phyloP scores from a whole-genome alignment of 192 early-diverging fungal genomes.

The Hyaloraphidium curvatum region DNA sequence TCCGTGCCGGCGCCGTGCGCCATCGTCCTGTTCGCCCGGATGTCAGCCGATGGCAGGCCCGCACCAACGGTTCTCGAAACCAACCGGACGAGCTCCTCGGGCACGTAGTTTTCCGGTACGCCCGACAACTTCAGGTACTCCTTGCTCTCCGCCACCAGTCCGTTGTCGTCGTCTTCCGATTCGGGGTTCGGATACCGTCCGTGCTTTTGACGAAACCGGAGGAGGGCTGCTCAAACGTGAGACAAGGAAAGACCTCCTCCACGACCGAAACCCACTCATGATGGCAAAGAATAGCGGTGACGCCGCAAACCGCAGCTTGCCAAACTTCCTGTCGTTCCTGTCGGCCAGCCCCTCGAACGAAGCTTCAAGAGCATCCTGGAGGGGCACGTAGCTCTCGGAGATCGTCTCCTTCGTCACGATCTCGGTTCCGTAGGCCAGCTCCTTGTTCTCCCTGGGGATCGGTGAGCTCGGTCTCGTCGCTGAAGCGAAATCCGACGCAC shows the following conservation, averaged over 20 bases:
- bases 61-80: constrained; percentile 4
- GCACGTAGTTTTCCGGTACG: constrained; percentile 10
- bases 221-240: neutral
- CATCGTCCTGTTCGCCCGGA: constrained; percentile 19
- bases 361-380: neutral
- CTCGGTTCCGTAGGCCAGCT: too few relatives aligned
- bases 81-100: constrained; percentile 28
- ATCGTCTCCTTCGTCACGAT: neutral
- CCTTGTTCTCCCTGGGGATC: neutral
- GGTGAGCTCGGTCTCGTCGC: neutral
- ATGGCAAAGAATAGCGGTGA: neutral
- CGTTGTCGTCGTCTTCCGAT: constrained; percentile 7
- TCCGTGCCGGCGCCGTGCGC: constrained; percentile 34
- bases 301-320: neutral
- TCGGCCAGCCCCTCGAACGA: neutral
- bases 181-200: neutral
- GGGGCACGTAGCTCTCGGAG: neutral
- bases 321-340: neutral
- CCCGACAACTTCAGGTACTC: constrained; percentile 5
- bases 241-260: neutral
- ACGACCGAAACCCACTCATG: neutral
- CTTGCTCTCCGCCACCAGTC: neutral
- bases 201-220: neutral
- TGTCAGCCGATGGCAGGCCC: neutral
- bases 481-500: constrained; percentile 14